Conservation (phyloP, 2,329 filamentous ascomycete genomes). For the Colletotrichum kahawae region DNA sequence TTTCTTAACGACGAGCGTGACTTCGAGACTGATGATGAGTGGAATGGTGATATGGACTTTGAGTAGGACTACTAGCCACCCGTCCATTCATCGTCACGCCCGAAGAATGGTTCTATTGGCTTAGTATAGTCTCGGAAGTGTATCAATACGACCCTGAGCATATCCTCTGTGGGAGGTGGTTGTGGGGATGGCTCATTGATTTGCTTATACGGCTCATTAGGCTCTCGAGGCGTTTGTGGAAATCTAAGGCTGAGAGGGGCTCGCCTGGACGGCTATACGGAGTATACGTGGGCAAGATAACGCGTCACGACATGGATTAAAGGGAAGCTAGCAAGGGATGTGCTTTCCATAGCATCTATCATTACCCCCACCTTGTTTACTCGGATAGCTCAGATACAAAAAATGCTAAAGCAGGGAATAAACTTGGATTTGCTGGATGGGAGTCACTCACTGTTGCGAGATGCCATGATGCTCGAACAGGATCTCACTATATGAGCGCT, state of each 20-base stretch:
- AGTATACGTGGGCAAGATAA: background rate
- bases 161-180: background rate
- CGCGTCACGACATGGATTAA: background rate
- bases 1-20: conserved; percentile 65
- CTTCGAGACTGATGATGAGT: conserved; percentile 61
- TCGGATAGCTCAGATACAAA: background rate
- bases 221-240: background rate
- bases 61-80: conserved; percentile 37
- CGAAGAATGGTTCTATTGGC: background rate
- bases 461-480: background rate
- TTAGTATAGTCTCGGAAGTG: background rate
- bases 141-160: background rate
- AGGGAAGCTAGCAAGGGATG: background rate
- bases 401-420: background rate
- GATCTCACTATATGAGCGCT: background rate
- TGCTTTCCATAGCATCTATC: background rate
- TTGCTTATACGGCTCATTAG: background rate
- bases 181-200: too few species aligned
- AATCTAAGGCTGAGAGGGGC: background rate
- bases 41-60: conserved; percentile 62
- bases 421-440: background rate
- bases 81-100: background rate
- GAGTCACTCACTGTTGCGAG: background rate
- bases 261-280: background rate
- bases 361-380: background rate